Base-by-base conservation (phyloP, 2,329 filamentous ascomycete genomes). In the Penicillium sp. region DNA sequence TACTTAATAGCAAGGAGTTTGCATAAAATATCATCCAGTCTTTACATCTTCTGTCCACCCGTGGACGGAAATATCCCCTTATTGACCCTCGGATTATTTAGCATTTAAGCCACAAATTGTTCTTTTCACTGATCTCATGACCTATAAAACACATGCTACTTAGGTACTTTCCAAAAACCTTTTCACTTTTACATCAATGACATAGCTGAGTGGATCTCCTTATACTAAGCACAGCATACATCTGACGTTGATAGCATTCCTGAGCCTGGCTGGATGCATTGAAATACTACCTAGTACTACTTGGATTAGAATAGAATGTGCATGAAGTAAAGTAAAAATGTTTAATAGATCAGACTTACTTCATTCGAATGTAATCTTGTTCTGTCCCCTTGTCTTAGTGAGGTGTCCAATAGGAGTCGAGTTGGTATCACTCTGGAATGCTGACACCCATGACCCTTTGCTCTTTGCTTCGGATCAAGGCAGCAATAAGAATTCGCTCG, bases 171-270 rank as follows among this genome's bases (percentile, higher is more conserved):
- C 20, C 2, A 21, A 43, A 42, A 8, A 28, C 33, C 23, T 38
- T 42, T 38, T 40, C 14, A 35, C 30, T 42, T 55, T 42, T 24
- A n/a, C 23, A 24, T 28, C 28, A 48, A 48, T 43, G 52, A 55
- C 52, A 55, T 48, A 48, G 43, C 48, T 55, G 33, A 16, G 52
- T 55, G 52, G 52, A 48, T 35, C 30, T 35, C 21, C 45, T 30
- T 42, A 5, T 5, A 6, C 21, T n/a, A 23, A 46, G 42, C 38
- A 42, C 45, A 48, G 52, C 18, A 55, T 23, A 54, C 40, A 40
- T 23, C 52, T 48, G 52, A 55, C 52, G 43, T 47, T 48, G 23
- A n/a, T 33, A 47, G 42, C 52, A 55, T 55, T 55, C 52, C 21
- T 55, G 14, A 28, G 33, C 23, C 28, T 8, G 52, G 45, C 23